Base-by-base conservation (phyloP, 257 asterid genomes). In the Haberlea rhodopensis region DNA sequence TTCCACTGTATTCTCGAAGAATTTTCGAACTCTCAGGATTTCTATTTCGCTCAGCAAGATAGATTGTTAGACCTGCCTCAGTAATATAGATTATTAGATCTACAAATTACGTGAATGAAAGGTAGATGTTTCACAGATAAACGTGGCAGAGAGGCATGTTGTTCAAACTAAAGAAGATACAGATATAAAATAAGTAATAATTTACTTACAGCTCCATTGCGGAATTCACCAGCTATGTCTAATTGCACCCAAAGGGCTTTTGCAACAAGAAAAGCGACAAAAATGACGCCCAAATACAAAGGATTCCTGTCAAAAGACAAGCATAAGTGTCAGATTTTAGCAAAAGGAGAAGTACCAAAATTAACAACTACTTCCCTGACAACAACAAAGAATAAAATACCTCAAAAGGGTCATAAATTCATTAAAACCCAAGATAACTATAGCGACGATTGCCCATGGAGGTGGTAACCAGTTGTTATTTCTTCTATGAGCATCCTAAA, bases 241-340 rank as follows among this genome's bases (percentile, higher is more conserved):
- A 90, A 71, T 73, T 88, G 96, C 74, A 82, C 89, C 96, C 96
- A 90, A 31, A 90, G 88, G 65, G 97, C 97, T 83, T 88, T 90
- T 3, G 67, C 6, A 37, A 90, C 75, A 53, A 84, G 83, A 71
- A 69, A 84, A 66, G 57, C 84, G 55, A 87, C 79, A 66, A 87
- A 85, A 57, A 90, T 78, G 73, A 90, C 43, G 23, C 81, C 77
- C 74, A 90, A 63, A 78, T 87, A 90, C 73, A 85, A 71, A 67
- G 96, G 97, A 69, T 90, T 90, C 75, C 96, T 82, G 86, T 69
- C 71, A 55, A 69, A 80, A 60, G 19, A 62, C 58, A 54, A 20
- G 53, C n/a, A 58, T 29, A 11, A 37, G 46, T 37, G 3, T 37
- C 46, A 55, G 31, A 58, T 63, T 66, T 61, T 31, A 66, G 23